Evolutionary conservation across 352 stramenopile genomes (phyloP), one percentile per base, ranked within the genome.

Genomic region (Peronospora farinosa): DNA sequence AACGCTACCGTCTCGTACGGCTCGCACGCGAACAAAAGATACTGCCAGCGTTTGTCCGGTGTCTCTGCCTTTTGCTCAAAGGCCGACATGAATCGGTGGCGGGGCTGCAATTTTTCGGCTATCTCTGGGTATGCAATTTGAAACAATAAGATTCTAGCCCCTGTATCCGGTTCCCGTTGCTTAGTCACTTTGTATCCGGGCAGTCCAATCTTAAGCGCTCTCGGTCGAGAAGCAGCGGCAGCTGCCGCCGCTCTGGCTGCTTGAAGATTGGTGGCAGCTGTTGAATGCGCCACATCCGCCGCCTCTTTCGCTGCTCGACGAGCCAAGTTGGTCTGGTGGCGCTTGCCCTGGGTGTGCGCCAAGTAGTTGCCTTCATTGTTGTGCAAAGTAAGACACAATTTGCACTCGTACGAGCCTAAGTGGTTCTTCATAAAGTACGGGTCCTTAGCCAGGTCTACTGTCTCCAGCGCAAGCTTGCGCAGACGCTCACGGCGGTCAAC

Each of bases 371-470:
- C 96, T 72, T 99, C 96, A 62, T 98, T 99, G 54, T 96, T 98
- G 79, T 99, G 97, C 43, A 99, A 67, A 21, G 97, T 99, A 32
- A 99, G 80, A 72, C 97, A 99, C 5, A 99, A 69, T 69, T 98
- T 98, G 60, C 97, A 99, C 78, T 99, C 96, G 67, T 98, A 99
- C 7, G 88, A 97, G 50, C 97, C 97, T 36, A 99, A 69, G 71
- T 99, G 95, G 73, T 99, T 99, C 54, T 96, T 90, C 86, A 99
- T 97, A 40, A 99, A 96, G 73, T 99, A 99, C 37, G 97, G 97
- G 63, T 99, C 96, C 60, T 99, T 99, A 23, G 93, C 95, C 28
- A 99, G 74, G 71, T 99, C 96, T 50, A 99, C 90, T 5, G 92
- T 98, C 83, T 99, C 97, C 47, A 99, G 80, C n/a, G 96, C 97